phyloP scores from a whole-genome alignment of 768 basidiomycete genomes.

The Hemileccinum rubropunctum region DNA sequence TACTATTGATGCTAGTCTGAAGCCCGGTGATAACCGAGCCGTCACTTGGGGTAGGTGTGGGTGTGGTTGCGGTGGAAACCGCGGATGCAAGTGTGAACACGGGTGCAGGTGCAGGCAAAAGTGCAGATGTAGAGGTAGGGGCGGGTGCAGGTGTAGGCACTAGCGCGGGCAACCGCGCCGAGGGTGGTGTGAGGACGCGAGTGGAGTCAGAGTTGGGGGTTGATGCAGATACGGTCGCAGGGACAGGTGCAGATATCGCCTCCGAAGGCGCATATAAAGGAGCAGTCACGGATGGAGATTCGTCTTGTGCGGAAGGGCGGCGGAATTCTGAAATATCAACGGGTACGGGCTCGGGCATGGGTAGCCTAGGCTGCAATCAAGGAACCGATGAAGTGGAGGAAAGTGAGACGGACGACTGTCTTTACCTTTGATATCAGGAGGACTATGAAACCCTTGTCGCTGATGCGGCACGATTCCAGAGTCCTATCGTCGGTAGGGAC shows the following conservation, averaged over 20 bases:
- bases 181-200: too few species aligned
- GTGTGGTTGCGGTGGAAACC: too few species aligned
- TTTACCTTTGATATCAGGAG: conserved; percentile 1
- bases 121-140: too few species aligned
- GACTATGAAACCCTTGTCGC: conserved; percentile 4
- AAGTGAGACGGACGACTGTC: not conserved
- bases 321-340: not conserved
- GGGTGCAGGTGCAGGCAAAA: too few species aligned
- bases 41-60: too few species aligned
- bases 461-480: not conserved
- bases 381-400: not conserved
- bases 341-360: not conserved
- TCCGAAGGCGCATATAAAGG: too few species aligned
- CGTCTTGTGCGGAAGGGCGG: not conserved
- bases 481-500: not conserved
- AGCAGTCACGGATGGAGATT: not conserved
- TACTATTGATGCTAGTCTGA: conserved; percentile 73
- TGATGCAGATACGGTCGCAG: not conserved
- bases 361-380: not conserved
- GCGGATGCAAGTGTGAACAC: too few species aligned
- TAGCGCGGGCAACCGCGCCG: too few species aligned
- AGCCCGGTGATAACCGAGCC: conserved; percentile 30
- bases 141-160: too few species aligned
- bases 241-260: too few species aligned
- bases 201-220: too few species aligned